Evolutionary conservation across 1,284 basidiomycete genomes (phyloP).

Genomic region (Puccinia hordei): DNA sequence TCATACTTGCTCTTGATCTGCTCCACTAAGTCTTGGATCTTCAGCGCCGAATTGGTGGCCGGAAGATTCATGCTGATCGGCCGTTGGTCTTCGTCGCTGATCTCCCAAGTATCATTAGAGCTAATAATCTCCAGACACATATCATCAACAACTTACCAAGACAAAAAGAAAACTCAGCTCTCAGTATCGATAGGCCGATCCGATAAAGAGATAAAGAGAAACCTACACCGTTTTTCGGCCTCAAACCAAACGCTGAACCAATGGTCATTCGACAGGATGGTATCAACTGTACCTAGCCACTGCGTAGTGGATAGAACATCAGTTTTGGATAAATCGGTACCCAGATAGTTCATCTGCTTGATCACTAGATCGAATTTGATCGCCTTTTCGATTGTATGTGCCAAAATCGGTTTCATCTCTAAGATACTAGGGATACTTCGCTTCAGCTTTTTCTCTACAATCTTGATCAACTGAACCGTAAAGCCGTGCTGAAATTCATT

Average conservation of each 20-base stretch:
- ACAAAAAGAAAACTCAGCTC: not conserved
- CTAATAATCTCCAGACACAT: slow-evolving; percentile 32
- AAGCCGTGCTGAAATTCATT: slow-evolving; percentile 69
- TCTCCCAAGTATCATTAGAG: slow-evolving; percentile 1
- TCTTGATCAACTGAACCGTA: slow-evolving; percentile 54
- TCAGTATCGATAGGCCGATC: not conserved
- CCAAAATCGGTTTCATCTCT: slow-evolving; percentile 77
- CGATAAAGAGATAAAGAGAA: not conserved
- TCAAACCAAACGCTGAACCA: slow-evolving; percentile 91
- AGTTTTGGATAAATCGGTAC: not conserved
- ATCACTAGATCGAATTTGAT: slow-evolving; percentile 82
- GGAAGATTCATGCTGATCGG: not conserved
- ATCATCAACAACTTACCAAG: slow-evolving; percentile 13
- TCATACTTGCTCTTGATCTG: slow-evolving; percentile 14
- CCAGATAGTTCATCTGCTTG: slow-evolving; percentile 24
- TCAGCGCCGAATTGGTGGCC: slow-evolving; percentile 13
- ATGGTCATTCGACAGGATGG: slow-evolving; percentile 76
- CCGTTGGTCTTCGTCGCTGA: slow-evolving; percentile 12
- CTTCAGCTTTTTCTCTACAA: slow-evolving; percentile 65
- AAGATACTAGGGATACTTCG: slow-evolving; percentile 75
- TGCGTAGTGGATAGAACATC: not conserved
- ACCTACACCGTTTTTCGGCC: slow-evolving; percentile 66
- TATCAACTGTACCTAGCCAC: slow-evolving; percentile 65
- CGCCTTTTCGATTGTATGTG: slow-evolving; percentile 92
- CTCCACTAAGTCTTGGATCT: slow-evolving; percentile 25